These are phyloP conservation scores for Wickerhamiella domercqiae DNA, from an alignment of 805 yeast genomes.

Conservation along the genomic window DNA sequence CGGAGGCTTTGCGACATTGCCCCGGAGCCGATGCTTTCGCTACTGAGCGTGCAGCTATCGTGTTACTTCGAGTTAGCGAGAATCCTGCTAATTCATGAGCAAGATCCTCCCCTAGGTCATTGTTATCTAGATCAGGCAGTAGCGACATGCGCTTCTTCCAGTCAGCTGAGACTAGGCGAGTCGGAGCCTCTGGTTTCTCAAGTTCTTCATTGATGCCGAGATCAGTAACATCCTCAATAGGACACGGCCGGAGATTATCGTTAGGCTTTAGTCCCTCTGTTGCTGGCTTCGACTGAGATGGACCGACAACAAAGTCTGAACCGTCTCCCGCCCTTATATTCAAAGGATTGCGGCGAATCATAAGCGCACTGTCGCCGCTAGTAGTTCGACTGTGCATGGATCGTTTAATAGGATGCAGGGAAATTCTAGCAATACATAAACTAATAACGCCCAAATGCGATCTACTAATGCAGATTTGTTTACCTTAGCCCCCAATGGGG, in stretches of 20 bases:
- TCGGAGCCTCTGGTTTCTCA: not conserved
- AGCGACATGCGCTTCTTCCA: not conserved
- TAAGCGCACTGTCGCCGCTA: conserved; percentile 11
- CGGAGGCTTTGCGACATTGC: conserved; percentile 1
- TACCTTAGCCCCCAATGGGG: too few relatives aligned
- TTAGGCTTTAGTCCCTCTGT: not conserved
- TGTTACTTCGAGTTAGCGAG: conserved; percentile 10
- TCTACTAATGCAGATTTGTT: too few relatives aligned
- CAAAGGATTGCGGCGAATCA: conserved; percentile 22
- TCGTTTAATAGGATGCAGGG: too few relatives aligned
- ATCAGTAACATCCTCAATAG: not conserved
- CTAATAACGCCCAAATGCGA: not conserved
- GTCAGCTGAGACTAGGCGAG: not conserved
- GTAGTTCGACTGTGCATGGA: conserved; percentile 17
- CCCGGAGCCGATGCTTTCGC: conserved; percentile 3
- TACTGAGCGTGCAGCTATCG: conserved; percentile 11
- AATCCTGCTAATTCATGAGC: conserved; percentile 8
- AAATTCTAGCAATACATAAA: not conserved
- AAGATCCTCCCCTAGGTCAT: conserved; percentile 8
- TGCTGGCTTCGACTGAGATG: not conserved
- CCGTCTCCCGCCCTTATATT: conserved; percentile 24
- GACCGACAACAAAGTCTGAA: conserved; percentile 18
- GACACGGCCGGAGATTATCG: not conserved
- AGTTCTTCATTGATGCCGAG: conserved; percentile 2
- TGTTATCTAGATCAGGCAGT: not conserved